phyloP scores from a whole-genome alignment of 306 rosid genomes.

The Vicia sativa region DNA sequence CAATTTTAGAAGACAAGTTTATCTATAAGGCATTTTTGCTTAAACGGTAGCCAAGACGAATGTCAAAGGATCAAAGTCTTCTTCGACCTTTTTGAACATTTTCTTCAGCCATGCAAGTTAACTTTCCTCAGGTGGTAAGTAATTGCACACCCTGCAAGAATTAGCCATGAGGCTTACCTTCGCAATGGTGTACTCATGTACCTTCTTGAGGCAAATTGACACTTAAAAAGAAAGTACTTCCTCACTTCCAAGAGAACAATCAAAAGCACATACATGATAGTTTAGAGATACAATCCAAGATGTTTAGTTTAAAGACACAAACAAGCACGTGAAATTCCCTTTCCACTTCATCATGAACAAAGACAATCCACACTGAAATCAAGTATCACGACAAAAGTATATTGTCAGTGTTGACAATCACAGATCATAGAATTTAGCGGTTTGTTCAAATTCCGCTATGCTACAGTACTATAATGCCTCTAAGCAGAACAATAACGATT shows the following conservation, averaged over 20 bases:
- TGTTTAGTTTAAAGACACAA: constrained; percentile 19
- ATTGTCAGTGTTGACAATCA: background rate
- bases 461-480: background rate
- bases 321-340: constrained; percentile 6
- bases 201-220: constrained; percentile 14
- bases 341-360: constrained; percentile 11
- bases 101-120: constrained; percentile 24
- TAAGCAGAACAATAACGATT: background rate
- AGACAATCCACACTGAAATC: constrained; percentile 19
- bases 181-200: constrained; percentile 26
- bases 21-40: constrained; percentile 33
- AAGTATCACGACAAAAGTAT: background rate
- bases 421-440: background rate
- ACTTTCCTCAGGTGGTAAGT: constrained; percentile 33
- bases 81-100: constrained; percentile 20
- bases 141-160: constrained; percentile 41
- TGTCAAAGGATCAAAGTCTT: constrained; percentile 31
- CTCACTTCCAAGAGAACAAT: background rate
- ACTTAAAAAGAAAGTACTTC: background rate
- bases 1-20: constrained; percentile 31
- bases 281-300: constrained; percentile 22
- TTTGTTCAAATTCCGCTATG: background rate
- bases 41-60: constrained; percentile 35
- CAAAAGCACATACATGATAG: constrained; percentile 26
- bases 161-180: constrained; percentile 36